Evolutionary conservation across 345 rosid species (phyloP).

Genomic region (Aethionema arabicum): DNA sequence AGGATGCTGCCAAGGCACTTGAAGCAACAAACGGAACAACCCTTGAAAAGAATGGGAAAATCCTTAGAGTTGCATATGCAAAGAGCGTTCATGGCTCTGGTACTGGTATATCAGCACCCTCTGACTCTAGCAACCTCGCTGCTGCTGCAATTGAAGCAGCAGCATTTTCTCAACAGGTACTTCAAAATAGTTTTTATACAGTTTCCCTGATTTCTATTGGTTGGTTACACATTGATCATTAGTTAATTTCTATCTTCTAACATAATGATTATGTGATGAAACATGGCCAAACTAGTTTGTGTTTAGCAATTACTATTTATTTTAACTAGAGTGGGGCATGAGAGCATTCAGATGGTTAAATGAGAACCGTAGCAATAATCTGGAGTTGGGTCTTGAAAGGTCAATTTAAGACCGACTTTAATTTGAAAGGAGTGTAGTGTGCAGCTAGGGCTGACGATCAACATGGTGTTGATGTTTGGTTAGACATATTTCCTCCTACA

Average conservation of each 20-base stretch:
- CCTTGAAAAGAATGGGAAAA: constrained; percentile 92
- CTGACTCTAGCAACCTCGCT: constrained; percentile 92
- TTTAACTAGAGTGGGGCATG: neutral
- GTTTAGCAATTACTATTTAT: neutral
- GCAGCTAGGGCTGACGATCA: neutral
- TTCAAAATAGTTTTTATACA: constrained; percentile 10
- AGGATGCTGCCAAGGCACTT: constrained; percentile 91
- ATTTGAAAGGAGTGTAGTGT: neutral
- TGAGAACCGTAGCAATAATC: neutral
- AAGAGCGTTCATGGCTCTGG: constrained; percentile 94
- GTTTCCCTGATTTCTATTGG: constrained; percentile 20
- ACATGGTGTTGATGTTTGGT: neutral
- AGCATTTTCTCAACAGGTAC: constrained; percentile 92
- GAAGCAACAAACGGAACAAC: constrained; percentile 83
- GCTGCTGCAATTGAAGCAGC: constrained; percentile 99
- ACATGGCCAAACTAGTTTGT: constrained; percentile 3
- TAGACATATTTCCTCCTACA: neutral
- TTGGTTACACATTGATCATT: constrained; percentile 1
- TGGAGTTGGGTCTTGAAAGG: neutral
- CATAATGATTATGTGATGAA: constrained; percentile 6
- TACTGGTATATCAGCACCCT: constrained; percentile 60
- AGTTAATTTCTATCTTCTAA: neutral
- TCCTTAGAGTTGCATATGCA: constrained; percentile 91
- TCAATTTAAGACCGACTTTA: no score
- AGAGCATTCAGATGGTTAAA: neutral